A percentile compares a stretch with the other conserved stretches of the same genome.
Evolutionary conservation across 495 filamentous ascomycete species (phyloP).

Genomic region (Penicillium bovifimosum): DNA sequence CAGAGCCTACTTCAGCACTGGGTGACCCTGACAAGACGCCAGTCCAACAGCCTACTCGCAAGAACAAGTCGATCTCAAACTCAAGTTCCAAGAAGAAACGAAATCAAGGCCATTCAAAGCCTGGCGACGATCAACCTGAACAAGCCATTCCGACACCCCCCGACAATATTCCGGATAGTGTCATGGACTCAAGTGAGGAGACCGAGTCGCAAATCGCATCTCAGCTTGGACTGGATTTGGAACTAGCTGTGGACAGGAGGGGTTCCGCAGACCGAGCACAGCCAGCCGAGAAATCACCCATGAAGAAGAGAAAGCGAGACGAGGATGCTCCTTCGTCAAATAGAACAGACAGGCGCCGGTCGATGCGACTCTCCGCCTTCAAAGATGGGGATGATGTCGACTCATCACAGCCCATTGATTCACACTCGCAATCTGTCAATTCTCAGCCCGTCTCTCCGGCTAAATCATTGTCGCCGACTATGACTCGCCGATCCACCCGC

Average conservation of each 20-base stretch:
- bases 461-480: slow-evolving; percentile 14
- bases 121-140: not conserved
- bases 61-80: slow-evolving; percentile 1
- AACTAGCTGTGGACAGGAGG: slow-evolving; percentile 28
- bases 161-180: slow-evolving; percentile 5
- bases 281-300: slow-evolving; percentile 8
- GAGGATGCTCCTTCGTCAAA: slow-evolving; percentile 9
- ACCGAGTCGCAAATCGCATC: slow-evolving; percentile 41
- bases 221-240: slow-evolving; percentile 42
- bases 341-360: slow-evolving; percentile 28
- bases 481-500: slow-evolving; percentile 20
- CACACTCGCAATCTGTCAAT: slow-evolving; percentile 13
- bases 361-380: slow-evolving; percentile 23
- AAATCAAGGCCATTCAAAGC: not conserved
- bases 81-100: slow-evolving; percentile 1
- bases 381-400: slow-evolving; percentile 9
- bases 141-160: not conserved
- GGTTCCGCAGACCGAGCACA: not conserved
- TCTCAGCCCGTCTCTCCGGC: slow-evolving; percentile 2
- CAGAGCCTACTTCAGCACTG: not conserved
- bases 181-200: slow-evolving; percentile 35
- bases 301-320: slow-evolving; percentile 38
- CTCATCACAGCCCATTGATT: slow-evolving; percentile 10
- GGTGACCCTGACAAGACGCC: not conserved
- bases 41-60: not conserved